Conservation (phyloP, 2,329 filamentous ascomycete species). For the Periconia sp. region DNA sequence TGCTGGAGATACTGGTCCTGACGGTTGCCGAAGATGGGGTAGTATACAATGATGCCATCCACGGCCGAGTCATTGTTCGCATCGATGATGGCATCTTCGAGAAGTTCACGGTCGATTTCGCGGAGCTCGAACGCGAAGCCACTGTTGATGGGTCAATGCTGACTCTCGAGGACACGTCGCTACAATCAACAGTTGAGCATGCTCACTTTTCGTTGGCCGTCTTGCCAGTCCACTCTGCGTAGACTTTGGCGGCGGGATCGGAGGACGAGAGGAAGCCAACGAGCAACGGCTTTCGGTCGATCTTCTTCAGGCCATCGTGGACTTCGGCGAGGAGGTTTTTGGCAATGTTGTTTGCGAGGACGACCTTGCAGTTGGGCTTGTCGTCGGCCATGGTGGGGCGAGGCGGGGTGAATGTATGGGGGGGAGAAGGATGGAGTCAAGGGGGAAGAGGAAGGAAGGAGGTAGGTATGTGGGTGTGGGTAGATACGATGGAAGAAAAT, state of each 20-base stretch:
- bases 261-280: conserved; percentile 91
- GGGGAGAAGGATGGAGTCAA: conserved; percentile 1
- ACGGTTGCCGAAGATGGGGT: conserved; percentile 88
- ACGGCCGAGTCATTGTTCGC: conserved; percentile 78
- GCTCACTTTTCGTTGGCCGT: conserved; percentile 93
- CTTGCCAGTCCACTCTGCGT: conserved; percentile 96
- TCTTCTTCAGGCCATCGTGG: conserved; percentile 69
- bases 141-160: conserved; percentile 49
- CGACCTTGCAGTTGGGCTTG: conserved; percentile 76
- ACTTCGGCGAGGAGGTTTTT: conserved; percentile 80
- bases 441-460: conserved; percentile 1
- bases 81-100: conserved; percentile 84
- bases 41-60: conserved; percentile 96
- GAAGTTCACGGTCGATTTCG: conserved; percentile 78
- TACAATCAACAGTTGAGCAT: conserved; percentile 16
- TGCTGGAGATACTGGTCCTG: conserved; percentile 97
- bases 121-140: conserved; percentile 89
- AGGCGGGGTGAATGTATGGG: conserved; percentile 2
- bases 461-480: too few species aligned
- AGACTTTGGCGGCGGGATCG: conserved; percentile 88
- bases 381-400: conserved; percentile 38
- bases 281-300: conserved; percentile 74
- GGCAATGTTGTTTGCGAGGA: conserved; percentile 84
- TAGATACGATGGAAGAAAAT: neutral
- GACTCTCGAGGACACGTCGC: neutral